Evolutionary conservation across 495 filamentous ascomycete species (phyloP).

Genomic region (Massariosphaeria phaeospora): DNA sequence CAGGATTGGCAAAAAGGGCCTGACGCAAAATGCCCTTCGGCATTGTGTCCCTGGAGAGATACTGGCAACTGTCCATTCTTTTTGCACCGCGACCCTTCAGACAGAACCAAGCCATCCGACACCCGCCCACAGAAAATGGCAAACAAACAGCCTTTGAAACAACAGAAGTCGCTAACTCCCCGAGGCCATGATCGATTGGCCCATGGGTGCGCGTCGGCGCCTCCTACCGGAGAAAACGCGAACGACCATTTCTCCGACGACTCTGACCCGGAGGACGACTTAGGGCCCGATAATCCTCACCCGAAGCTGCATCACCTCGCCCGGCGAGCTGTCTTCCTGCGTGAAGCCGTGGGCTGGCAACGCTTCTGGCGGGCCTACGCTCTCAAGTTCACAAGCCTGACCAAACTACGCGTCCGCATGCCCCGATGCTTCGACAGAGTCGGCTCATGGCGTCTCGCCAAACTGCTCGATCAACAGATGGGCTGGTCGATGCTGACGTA

Average conservation of each 20-base stretch:
- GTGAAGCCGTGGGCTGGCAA: conserved; percentile 27
- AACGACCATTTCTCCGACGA: conserved; percentile 10
- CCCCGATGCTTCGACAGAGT: conserved; percentile 13
- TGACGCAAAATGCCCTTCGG: neutral
- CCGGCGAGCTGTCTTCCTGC: conserved; percentile 3
- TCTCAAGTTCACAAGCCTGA: conserved; percentile 11
- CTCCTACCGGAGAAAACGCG: conserved; percentile 10
- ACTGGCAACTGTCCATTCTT: neutral
- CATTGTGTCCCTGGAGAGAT: too few relatives aligned
- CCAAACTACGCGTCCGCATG: conserved; percentile 21
- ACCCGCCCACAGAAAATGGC: conserved; percentile 10
- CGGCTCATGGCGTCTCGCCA: conserved; percentile 18
- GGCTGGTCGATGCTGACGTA: conserved; percentile 13
- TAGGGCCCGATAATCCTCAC: neutral
- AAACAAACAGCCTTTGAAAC: conserved; percentile 7
- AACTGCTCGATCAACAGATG: conserved; percentile 6
- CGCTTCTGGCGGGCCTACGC: conserved; percentile 25
- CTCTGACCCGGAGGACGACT: neutral
- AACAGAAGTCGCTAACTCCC: neutral
- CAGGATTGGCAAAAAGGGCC: neutral
- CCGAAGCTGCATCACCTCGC: conserved; percentile 2
- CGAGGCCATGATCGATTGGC: neutral
- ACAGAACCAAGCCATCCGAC: neutral
- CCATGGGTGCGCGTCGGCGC: neutral
- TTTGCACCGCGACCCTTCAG: neutral